Evolutionary conservation across 768 basidiomycete species (phyloP), one percentile per base, ranked within the genome.

Genomic region (Panaeolus papilionaceus): DNA sequence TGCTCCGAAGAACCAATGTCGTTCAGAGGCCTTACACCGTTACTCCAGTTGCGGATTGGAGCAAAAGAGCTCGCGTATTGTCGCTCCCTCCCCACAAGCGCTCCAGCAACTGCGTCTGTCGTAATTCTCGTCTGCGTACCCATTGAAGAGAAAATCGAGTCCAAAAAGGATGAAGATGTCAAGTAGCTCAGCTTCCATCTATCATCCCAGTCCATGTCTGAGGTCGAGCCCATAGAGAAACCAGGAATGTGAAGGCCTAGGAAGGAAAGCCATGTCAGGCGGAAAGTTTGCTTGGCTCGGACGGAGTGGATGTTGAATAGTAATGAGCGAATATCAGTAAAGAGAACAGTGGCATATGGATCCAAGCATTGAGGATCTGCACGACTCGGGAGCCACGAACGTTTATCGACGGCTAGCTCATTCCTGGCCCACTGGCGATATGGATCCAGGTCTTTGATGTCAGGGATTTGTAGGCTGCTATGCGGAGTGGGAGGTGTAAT

Each of bases 211-310:
- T 84, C 80, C 39, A 78, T 68, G 18, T 78, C 73, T 4, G 44
- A 37, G 33, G 68, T 66, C 3, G 72, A 58, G 2, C 81, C 81
- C 23, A 77, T 70, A 28, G 81, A 73, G 72, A 93, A 84, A 1
- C 91, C 92, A 47, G 94, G 93, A 37, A 93, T 79, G 71, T 90
- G 85, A 37, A 94, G 83, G 23, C 94, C 92, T 42, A 90, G 76
- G 72, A 90, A 80, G 7, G 89, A 88, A 11, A 95, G 79, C 90
- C 90, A 94, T 26, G 86, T 84, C 51, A 88, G 74, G 4, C 93
- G 87, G 70, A 95, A 88, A 7, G 83, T 80, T 45, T 84, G 71
- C 78, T 86, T 88, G 0, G 86, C 85, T 33, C 72, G 75, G 12
- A 71, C 67, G 18, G 84, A 82, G 14, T 75, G 77, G 54, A 92